Evolutionary conservation across 2,329 filamentous ascomycete species (phyloP), one percentile per base, ranked within the genome.

Genomic region (Diaporthe sp.): DNA sequence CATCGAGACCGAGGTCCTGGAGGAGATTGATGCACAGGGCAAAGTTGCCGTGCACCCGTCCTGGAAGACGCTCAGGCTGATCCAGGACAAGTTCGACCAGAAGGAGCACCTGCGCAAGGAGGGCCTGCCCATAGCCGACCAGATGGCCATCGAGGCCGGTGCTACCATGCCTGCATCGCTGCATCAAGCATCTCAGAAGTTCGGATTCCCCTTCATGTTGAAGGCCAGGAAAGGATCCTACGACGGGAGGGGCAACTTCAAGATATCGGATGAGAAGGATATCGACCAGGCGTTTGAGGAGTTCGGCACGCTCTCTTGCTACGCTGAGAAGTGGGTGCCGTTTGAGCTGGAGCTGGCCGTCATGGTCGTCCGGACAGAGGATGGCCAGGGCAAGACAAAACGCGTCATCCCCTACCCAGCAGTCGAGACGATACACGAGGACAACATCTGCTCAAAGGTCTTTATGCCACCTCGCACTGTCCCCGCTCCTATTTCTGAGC

Each of bases 361-460:
- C 79, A 98, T 98, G 92, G 96, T 98, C 12, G 92, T 98, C 75
- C 94, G 98, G 81, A 98, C 94, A 0, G 94, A 96, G 81, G 92
- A 97, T 78, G 85, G 87, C 60, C 82, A 86, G 3, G 89, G 89
- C 1, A 85, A 85, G 20, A 82, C 88, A 12, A 88, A 85, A 76
- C 83, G 83, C 20, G 83, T 90, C 17, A 86, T 95, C 44, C 91
- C 96, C 6, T 98, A 97, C 82, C 96, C 97, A 0, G 94, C 93
- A 0, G 96, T 98, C 2, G 97, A 99, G 87, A 98, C 96, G 1
- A 90, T 98, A 42, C 97, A 99, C 80, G 95, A 98, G 84, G 94
- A 98, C 84, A 97, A 92, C 81, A 95, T 99, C 80, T 98, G 97
- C 90, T 97, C 97, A 80, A 92, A 96, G 78, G 95, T 96, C 2